Evolutionary conservation across 2,329 filamentous ascomycete species (phyloP).

Genomic region (Hysterium pulicare): DNA sequence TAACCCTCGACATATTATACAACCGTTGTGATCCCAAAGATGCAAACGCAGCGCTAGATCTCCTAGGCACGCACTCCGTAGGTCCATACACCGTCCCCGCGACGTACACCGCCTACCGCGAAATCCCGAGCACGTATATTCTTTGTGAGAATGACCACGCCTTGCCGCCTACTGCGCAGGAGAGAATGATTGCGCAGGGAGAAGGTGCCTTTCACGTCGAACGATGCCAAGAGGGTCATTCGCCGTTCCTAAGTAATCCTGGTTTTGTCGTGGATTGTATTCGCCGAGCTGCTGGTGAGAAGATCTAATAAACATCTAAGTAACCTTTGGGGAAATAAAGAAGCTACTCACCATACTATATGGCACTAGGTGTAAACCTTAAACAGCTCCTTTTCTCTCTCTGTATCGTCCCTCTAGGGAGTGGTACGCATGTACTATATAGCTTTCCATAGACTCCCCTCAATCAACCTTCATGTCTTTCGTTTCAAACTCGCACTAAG

Average conservation of each 20-base stretch:
- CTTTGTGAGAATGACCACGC: conserved; percentile 38
- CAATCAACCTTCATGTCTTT: too few species aligned
- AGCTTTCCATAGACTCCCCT: too few species aligned
- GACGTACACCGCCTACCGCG: conserved; percentile 36
- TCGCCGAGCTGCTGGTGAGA: conserved; percentile 9
- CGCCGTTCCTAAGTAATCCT: conserved; percentile 22
- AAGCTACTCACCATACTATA: too few species aligned
- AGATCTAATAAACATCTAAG: too few species aligned
- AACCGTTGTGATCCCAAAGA: conserved; percentile 29
- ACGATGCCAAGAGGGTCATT: conserved; percentile 19
- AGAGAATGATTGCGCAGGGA: conserved; percentile 31
- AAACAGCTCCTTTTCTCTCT: too few species aligned
- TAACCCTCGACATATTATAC: too few species aligned
- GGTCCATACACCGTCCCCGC: conserved; percentile 13
- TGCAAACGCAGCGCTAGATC: conserved; percentile 14
- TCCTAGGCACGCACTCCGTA: conserved; percentile 29
- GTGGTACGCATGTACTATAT: too few species aligned
- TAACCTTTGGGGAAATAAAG: too few species aligned
- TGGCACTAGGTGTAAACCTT: too few species aligned
- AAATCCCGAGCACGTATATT: conserved; percentile 39
- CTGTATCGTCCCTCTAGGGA: too few species aligned
- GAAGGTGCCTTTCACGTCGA: conserved; percentile 13
- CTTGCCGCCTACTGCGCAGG: conserved; percentile 34
- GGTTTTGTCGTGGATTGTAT: conserved; percentile 14
- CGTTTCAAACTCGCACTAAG: too few species aligned